These are phyloP conservation scores for Xylariaceae sp. DNA, from an alignment of 2,329 filamentous ascomycete genomes.

Conservation along the genomic window DNA sequence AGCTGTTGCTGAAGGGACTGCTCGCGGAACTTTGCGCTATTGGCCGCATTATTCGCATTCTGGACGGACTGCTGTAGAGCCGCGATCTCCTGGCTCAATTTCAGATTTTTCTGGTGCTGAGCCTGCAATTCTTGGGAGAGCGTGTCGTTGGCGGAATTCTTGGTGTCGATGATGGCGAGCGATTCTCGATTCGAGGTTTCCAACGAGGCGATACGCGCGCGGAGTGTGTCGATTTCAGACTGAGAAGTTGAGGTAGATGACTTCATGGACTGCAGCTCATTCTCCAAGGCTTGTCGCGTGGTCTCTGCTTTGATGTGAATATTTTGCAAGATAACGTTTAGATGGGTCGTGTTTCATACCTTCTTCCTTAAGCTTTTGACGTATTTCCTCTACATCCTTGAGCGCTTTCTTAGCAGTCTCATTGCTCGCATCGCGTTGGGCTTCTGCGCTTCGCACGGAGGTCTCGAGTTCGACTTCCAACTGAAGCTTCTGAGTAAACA, in stretches of 20 bases:
- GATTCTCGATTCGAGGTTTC: conserved; percentile 93
- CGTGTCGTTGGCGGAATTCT: conserved; percentile 82
- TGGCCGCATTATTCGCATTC: conserved; percentile 75
- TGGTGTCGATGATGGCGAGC: conserved; percentile 84
- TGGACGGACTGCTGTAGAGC: conserved; percentile 83
- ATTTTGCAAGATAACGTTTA: not conserved
- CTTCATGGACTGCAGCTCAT: conserved; percentile 78
- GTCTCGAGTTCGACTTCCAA: conserved; percentile 93
- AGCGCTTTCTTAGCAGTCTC: conserved; percentile 79
- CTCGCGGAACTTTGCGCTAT: conserved; percentile 85
- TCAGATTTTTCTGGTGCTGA: conserved; percentile 85
- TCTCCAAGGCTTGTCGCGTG: conserved; percentile 72
- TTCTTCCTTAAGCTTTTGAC: conserved; percentile 79
- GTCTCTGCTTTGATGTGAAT: conserved; percentile 61
- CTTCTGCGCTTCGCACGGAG: conserved; percentile 80
- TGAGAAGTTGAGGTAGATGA: conserved; percentile 74
- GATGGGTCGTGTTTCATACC: conserved; percentile 54
- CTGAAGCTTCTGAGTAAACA: conserved; percentile 86
- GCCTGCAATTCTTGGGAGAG: conserved; percentile 84
- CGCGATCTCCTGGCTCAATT: conserved; percentile 81
- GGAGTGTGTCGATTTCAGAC: conserved; percentile 74
- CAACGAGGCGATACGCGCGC: conserved; percentile 80
- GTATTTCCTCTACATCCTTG: conserved; percentile 79
- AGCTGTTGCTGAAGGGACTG: conserved; percentile 89
- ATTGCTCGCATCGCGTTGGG: conserved; percentile 80